Conservation (phyloP, 768 basidiomycete genomes). For the Antrodiella citrinella region DNA sequence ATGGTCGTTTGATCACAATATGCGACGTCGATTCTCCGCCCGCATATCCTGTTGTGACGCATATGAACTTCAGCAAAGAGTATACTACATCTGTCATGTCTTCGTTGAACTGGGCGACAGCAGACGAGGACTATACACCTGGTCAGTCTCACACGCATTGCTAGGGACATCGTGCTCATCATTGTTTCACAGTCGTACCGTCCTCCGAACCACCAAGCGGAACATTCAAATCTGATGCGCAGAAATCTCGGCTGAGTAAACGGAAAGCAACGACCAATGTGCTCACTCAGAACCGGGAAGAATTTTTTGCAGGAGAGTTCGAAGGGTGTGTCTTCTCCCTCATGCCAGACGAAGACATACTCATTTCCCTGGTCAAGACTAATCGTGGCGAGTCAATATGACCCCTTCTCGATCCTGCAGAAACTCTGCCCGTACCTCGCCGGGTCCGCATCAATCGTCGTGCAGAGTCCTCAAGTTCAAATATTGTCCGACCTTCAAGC, state of each 20-base stretch:
- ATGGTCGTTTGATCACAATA: slow-evolving; percentile 76
- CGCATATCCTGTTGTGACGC: slow-evolving; percentile 70
- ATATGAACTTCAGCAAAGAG: slow-evolving; percentile 79
- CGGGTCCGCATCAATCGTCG: slow-evolving; percentile 81
- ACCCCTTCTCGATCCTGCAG: slow-evolving; percentile 74
- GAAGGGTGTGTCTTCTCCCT: slow-evolving; percentile 53
- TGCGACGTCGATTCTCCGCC: slow-evolving; percentile 91
- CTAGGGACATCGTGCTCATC: neutral
- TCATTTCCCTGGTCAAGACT: slow-evolving; percentile 36
- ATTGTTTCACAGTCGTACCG: slow-evolving; percentile 40
- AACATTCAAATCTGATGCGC: slow-evolving; percentile 61
- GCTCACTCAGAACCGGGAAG: slow-evolving; percentile 59
- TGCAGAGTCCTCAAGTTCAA: slow-evolving; percentile 77
- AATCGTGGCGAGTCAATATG: slow-evolving; percentile 77
- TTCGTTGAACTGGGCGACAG: slow-evolving; percentile 87
- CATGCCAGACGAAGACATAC: neutral
- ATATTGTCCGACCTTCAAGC: slow-evolving; percentile 71
- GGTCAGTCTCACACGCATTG: slow-evolving; percentile 26
- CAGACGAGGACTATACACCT: slow-evolving; percentile 67
- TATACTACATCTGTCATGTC: slow-evolving; percentile 42
- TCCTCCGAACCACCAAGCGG: slow-evolving; percentile 51
- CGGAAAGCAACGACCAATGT: slow-evolving; percentile 63
- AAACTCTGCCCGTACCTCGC: slow-evolving; percentile 67
- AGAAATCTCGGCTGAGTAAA: slow-evolving; percentile 64
- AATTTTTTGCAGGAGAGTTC: slow-evolving; percentile 81